Conservation (phyloP, 257 asterid species). For the Thymus quinquecostatus region DNA sequence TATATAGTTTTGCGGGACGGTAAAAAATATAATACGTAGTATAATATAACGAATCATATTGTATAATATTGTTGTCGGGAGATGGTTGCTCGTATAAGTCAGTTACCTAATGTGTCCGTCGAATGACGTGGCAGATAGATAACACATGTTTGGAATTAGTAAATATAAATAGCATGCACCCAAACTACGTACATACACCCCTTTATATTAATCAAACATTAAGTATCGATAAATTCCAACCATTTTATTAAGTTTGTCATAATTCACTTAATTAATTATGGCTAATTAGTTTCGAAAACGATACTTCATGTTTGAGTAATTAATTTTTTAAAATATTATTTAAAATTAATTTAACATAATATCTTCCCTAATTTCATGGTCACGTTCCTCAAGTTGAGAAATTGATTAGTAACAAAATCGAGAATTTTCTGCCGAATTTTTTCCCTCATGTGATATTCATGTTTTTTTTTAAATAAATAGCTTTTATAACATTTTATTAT, state of each 20-base stretch:
- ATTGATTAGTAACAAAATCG: background rate
- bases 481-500: background rate
- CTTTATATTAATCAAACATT: background rate
- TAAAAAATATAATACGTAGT: too few species aligned
- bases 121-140: too few species aligned
- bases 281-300: background rate
- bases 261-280: background rate
- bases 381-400: constrained; percentile 6
- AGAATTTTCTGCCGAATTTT: constrained; percentile 7
- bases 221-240: background rate
- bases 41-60: too few species aligned
- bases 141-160: too few species aligned
- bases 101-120: too few species aligned
- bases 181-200: too few species aligned
- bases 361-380: constrained; percentile 6
- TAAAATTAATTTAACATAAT: background rate
- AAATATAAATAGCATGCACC: background rate
- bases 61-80: too few species aligned
- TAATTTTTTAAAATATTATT: too few species aligned
- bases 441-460: constrained; percentile 8
- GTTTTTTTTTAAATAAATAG: too few species aligned
- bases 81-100: too few species aligned
- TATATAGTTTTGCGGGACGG: too few species aligned
- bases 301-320: background rate
- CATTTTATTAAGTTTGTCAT: background rate